Evolutionary conservation across 108 stramenopile genomes (phyloP), one percentile per base, ranked within the genome.

Genomic region (Pseudonitzschia pungens): DNA sequence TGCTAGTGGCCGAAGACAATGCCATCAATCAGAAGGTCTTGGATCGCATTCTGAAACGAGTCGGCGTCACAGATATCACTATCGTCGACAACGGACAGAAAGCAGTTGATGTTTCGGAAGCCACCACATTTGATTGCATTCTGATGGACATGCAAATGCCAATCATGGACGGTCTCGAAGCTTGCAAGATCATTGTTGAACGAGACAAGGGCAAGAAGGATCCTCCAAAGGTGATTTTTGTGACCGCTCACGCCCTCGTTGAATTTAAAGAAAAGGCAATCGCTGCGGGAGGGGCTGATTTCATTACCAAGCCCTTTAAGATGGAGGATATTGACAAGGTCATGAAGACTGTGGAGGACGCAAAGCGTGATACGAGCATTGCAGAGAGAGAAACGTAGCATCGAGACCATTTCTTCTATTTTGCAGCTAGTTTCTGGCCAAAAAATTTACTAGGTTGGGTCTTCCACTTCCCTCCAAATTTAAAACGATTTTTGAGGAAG

Each of bases 101-200:
- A 48, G 83, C 83, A 12, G 77, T 83, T 50, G 83, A 83, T 48
- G 22, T 18, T 10, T 59, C 22, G 7, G 67, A 44, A 12, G 32
- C n/a, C 16, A 62, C 63, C 68, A 27, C 16, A 21, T 83, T 1
- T 45, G 76, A 73, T 56, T 42, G 76, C 40, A 70, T 83, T 16
- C 76, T 83, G 16, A 83, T 83, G 83, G 83, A 83, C 56, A 53
- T 77, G 76, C 79, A 80, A 41, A 83, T 83, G 83, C 83, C 83
- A 10, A 58, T 77, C 56, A 73, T 83, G 83, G 78, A 74, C 52
- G 83, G 83, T 7, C 32, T 78, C 31, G 74, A 83, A 22, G 81
- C 81, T 6, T 69, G 68, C 18, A n/a, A 33, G 12, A 43, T 65
- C 65, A 81, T 81, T 50, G 44, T 64, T n/a, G 18, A 28, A 15